phyloP scores from a whole-genome alignment of 2,329 filamentous ascomycete species.

The Arthrocladium fulminans region DNA sequence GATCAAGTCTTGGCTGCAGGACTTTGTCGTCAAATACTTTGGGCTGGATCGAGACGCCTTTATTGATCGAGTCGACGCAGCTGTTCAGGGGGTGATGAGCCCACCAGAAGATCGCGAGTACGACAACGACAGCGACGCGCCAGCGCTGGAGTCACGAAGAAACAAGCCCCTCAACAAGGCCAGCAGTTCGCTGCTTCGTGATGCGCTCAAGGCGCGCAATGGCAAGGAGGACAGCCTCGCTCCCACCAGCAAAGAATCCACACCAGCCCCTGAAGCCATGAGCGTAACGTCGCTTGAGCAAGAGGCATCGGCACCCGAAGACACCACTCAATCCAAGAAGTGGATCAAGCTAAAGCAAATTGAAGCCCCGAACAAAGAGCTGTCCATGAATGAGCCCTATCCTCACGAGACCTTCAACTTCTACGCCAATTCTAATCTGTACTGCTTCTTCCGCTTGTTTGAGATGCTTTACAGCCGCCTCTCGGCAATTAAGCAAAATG shows the following conservation, averaged over 20 bases:
- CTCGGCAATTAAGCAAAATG: constrained; percentile 71
- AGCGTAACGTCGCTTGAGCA: constrained; percentile 18
- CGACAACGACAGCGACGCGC: constrained; percentile 67
- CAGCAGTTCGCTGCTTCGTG: constrained; percentile 67
- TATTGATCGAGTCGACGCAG: constrained; percentile 42
- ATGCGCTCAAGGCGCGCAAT: constrained; percentile 71
- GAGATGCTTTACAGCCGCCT: constrained; percentile 82
- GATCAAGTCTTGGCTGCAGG: constrained; percentile 65
- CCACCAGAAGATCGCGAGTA: constrained; percentile 65
- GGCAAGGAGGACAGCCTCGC: constrained; percentile 74
- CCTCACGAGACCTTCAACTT: constrained; percentile 74
- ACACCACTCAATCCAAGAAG: constrained; percentile 31
- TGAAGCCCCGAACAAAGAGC: constrained; percentile 32
- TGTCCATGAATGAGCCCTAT: constrained; percentile 72
- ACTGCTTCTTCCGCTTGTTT: constrained; percentile 90
- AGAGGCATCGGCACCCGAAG: constrained; percentile 59
- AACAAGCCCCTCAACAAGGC: constrained; percentile 58
- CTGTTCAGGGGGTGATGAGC: constrained; percentile 43
- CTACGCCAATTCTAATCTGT: constrained; percentile 84
- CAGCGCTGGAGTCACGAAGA: constrained; percentile 58
- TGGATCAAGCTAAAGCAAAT: constrained; percentile 52
- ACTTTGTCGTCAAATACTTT: constrained; percentile 68
- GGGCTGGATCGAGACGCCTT: constrained; percentile 63
- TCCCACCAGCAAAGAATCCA: constrained; percentile 76
- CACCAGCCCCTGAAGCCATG: constrained; percentile 43